Base-by-base conservation (phyloP, 805 yeast genomes). In the Kodamaea kakaduensis region DNA sequence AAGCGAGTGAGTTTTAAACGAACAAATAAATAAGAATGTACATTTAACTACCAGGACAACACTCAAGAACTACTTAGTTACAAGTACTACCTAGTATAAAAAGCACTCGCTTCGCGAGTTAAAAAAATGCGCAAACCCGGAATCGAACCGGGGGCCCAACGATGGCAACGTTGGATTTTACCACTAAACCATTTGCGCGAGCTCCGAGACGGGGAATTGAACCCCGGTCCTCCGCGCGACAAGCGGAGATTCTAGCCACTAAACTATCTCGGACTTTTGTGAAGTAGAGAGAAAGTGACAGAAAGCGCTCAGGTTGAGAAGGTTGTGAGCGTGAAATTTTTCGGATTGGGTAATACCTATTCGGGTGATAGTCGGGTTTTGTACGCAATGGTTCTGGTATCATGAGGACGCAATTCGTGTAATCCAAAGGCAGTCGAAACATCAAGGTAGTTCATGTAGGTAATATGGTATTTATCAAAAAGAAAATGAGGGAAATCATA, bases 181-280 rank as follows among this genome's bases (percentile, higher is more conserved):
- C 29, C 29, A 26, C 29, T 26, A 26, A 26, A 26, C 29, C 29
- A 26, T 14, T 26, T 26, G 29, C 29, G 29, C 29, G 7, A 28
- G 21, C 31, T 28, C 31, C 31, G 31, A 20, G 31, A 28, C 31
- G 31, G 31, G 31, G 31, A 28, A 28, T 28, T 28, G 31, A 28
- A 28, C 31, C 31, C 31, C 31, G 31, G 31, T 28, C 31, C 13
- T 10, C 31, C 31, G 31, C 31, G 31, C 31, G 31, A 28, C 31
- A 28, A 28, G 31, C 31, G 31, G 31, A 10, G 13, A 28, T 28
- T 28, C 31, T 28, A 28, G 31, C 31, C 31, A 28, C 31, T 28
- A 28, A 28, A 28, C 31, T 25, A 25, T 25, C 27, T 6, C 27
- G 27, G 27, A 25, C 5, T 12, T 13, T 25, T 17, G 12, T 25